A percentile compares a stretch with the other conserved stretches of the same genome.
phyloP scores from a whole-genome alignment of 176 grass and related monocot species.

The Dendrocalamus sinicus region DNA sequence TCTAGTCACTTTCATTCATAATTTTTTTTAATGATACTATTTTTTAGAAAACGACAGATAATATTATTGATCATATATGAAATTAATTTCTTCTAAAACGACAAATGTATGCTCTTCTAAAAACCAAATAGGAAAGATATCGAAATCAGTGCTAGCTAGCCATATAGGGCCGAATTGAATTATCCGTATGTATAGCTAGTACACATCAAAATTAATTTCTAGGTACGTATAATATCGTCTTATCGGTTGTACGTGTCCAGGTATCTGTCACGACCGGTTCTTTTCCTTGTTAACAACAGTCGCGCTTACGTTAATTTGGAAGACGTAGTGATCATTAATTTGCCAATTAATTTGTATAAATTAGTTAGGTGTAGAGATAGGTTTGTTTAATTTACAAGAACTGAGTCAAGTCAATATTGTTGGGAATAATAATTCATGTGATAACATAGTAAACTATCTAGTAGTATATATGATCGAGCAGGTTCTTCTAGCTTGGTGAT shows the following conservation, averaged over 20 bases:
- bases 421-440: neutral
- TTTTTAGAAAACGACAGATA: neutral
- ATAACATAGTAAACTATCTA: neutral
- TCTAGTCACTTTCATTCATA: neutral
- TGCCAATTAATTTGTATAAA: neutral
- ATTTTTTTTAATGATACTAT: neutral
- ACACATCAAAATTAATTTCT: neutral
- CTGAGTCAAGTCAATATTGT: neutral
- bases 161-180: neutral
- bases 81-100: no score
- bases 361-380: neutral
- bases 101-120: neutral
- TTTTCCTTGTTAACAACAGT: constrained; percentile 5
- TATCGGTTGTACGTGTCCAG: constrained; percentile 12
- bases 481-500: neutral
- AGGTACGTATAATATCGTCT: neutral
- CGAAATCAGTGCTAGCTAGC: neutral
- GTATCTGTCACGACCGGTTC: neutral
- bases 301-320: neutral
- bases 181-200: neutral
- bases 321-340: neutral
- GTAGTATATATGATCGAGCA: neutral
- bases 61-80: neutral
- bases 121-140: neutral
- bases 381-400: neutral